Percentiles rank a stretch among this genome's conserved stretches.
Conservation (phyloP, 2,329 filamentous ascomycete genomes). For the Fusarium setosum region DNA sequence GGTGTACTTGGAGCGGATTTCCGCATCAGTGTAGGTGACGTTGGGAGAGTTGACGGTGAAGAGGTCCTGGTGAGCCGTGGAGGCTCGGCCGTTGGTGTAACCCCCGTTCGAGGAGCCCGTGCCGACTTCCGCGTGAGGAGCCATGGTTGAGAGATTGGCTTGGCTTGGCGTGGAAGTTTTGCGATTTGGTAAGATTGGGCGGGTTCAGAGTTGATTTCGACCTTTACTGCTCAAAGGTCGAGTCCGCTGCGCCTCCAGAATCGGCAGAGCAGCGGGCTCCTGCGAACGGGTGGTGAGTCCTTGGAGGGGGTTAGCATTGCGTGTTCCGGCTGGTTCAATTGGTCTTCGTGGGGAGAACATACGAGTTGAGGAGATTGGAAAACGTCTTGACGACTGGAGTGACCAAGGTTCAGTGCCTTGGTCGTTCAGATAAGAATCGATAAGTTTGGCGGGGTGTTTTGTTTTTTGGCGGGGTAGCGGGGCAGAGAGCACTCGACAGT, state of each 20-base stretch:
- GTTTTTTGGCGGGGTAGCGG: constrained; percentile 41
- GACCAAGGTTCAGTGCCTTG: constrained; percentile 68
- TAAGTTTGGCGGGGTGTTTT: constrained; percentile 35
- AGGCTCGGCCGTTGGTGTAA: constrained; percentile 50
- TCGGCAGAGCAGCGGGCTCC: constrained; percentile 93
- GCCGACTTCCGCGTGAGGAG: constrained; percentile 83
- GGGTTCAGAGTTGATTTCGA: constrained; percentile 46
- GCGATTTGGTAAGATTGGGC: constrained; percentile 39
- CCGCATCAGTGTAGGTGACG: constrained; percentile 86
- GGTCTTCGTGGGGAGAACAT: constrained; percentile 53
- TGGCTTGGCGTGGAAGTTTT: constrained; percentile 36
- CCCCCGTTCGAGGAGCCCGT: constrained; percentile 70
- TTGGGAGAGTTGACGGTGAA: constrained; percentile 95
- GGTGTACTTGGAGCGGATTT: constrained; percentile 94
- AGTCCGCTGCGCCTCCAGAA: constrained; percentile 84
- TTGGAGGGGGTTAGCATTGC: constrained; percentile 54
- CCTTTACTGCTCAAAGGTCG: constrained; percentile 67
- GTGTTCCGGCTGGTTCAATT: neutral
- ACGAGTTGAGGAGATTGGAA: constrained; percentile 98
- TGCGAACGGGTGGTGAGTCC: constrained; percentile 95
- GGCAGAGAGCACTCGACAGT: constrained; percentile 31
- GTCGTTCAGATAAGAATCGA: constrained; percentile 51
- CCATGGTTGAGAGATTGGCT: constrained; percentile 72
- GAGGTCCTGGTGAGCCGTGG: constrained; percentile 65
- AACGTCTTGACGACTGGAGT: constrained; percentile 87